Conservation (phyloP, 2,329 filamentous ascomycete genomes). For the Amesomyces nigricolor region DNA sequence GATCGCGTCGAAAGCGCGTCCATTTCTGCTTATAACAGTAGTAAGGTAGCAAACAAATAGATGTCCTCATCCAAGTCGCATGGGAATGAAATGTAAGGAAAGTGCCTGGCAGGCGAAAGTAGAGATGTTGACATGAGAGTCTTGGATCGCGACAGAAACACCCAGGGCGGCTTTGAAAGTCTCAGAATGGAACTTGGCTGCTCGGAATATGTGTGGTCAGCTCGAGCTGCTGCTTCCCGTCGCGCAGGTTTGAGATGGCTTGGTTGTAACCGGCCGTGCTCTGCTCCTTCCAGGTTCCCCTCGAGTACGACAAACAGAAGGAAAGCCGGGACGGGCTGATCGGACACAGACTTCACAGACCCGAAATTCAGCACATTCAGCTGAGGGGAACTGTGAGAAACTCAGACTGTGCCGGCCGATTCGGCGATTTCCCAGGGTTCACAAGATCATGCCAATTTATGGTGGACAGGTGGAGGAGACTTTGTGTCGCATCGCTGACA, state of each 20-base stretch:
- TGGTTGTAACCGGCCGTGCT: not conserved
- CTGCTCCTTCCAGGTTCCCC: conserved; percentile 9
- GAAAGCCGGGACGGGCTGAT: not conserved
- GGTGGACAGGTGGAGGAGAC: not conserved
- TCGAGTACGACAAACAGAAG: conserved; percentile 7
- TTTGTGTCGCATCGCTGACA: conserved; percentile 10
- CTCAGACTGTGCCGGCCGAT: not conserved
- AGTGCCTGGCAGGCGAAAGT: not conserved
- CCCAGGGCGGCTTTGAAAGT: not conserved
- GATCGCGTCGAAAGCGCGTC: conserved; percentile 11
- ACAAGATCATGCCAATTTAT: not conserved
- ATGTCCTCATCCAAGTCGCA: not conserved
- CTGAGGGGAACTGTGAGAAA: too few species aligned
- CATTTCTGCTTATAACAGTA: not conserved
- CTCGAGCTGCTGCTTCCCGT: conserved; percentile 17
- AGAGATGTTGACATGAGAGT: conserved; percentile 4
- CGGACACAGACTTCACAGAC: too few species aligned
- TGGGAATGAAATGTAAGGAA: not conserved
- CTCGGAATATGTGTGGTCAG: not conserved
- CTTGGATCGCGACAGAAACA: not conserved
- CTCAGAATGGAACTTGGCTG: not conserved
- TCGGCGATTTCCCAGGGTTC: not conserved
- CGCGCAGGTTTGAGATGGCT: conserved; percentile 7
- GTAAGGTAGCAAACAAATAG: not conserved
- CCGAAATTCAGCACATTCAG: too few species aligned